These are phyloP conservation scores for Phytophthora tubulina DNA, from an alignment of 352 stramenopile species.

Conservation along the genomic window DNA sequence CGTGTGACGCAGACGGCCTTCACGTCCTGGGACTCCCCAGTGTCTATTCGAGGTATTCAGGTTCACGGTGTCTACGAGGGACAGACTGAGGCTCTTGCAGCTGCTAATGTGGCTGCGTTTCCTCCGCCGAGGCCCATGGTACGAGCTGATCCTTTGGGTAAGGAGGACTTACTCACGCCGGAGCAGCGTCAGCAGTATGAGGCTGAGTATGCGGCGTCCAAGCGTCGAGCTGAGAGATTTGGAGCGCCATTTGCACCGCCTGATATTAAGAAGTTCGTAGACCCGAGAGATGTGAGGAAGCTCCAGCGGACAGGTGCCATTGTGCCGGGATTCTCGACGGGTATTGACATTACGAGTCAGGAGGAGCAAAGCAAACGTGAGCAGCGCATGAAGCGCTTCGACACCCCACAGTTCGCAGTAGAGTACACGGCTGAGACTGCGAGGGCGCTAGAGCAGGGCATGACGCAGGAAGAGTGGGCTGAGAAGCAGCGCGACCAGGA, in stretches of 20 bases:
- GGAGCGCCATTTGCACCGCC: conserved; percentile 66
- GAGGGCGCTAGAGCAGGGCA: conserved; percentile 63
- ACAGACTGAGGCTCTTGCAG: conserved; percentile 36
- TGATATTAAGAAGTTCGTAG: conserved; percentile 81
- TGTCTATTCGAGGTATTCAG: conserved; percentile 59
- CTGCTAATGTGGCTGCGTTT: conserved; percentile 51
- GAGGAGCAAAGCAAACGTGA: conserved; percentile 76
- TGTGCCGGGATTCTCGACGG: conserved; percentile 70
- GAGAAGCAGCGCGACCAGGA: conserved; percentile 67
- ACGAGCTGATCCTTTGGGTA: conserved; percentile 63
- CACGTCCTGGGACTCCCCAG: conserved; percentile 74
- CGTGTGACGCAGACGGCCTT: conserved; percentile 60
- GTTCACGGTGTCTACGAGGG: conserved; percentile 46
- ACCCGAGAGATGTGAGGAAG: conserved; percentile 79
- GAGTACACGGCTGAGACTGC: conserved; percentile 73
- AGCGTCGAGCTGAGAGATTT: conserved; percentile 74
- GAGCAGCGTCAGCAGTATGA: conserved; percentile 65
- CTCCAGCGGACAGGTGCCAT: conserved; percentile 77
- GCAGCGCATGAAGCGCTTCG: conserved; percentile 83
- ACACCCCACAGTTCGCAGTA: conserved; percentile 78
- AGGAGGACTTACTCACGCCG: conserved; percentile 63
- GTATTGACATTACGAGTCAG: conserved; percentile 74
- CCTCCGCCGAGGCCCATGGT: conserved; percentile 61
- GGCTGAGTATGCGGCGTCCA: conserved; percentile 49
- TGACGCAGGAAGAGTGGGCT: conserved; percentile 81